Conservation (phyloP, 2,329 filamentous ascomycete genomes). For the Fulvia fulva region DNA sequence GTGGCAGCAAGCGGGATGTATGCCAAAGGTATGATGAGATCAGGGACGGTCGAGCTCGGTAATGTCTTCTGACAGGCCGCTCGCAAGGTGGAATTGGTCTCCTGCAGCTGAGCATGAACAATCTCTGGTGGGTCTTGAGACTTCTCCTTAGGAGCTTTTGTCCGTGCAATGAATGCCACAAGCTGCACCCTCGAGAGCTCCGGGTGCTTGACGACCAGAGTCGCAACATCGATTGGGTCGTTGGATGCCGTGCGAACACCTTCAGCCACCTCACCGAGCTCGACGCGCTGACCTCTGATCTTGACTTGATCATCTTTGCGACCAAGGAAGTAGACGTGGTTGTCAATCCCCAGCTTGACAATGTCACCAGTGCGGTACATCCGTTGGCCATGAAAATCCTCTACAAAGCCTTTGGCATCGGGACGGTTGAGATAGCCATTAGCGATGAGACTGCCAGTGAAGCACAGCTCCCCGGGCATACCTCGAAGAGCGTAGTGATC, state of each 20-base stretch:
- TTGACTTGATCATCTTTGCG: constrained; percentile 25
- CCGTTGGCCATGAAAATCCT: constrained; percentile 8
- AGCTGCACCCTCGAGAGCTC: constrained; percentile 13
- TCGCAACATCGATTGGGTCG: constrained; percentile 7
- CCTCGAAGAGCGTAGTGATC: constrained; percentile 11
- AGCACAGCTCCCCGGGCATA: constrained; percentile 17
- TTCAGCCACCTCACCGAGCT: constrained; percentile 23
- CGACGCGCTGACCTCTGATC: constrained; percentile 22
- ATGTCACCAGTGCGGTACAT: constrained; percentile 24
- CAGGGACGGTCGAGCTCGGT: constrained; percentile 13
- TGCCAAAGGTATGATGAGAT: constrained; percentile 12
- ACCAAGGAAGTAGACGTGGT: constrained; percentile 18
- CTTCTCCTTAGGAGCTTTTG: constrained; percentile 4
- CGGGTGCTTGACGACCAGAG: constrained; percentile 16
- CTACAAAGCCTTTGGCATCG: constrained; percentile 15
- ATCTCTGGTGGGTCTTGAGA: constrained; percentile 1
- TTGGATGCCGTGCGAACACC: constrained; percentile 10
- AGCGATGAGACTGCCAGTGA: constrained; percentile 18
- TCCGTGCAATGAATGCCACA: constrained; percentile 10
- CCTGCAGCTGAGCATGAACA: constrained; percentile 1
- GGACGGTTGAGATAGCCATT: constrained; percentile 20
- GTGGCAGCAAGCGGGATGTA: constrained; percentile 15
- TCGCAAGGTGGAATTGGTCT: constrained; percentile 5
- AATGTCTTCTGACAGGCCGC: constrained; percentile 10
- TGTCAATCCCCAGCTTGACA: constrained; percentile 19